Conservation (phyloP, 371 early-diverging fungal species). For the Synchytrium microbalum region DNA sequence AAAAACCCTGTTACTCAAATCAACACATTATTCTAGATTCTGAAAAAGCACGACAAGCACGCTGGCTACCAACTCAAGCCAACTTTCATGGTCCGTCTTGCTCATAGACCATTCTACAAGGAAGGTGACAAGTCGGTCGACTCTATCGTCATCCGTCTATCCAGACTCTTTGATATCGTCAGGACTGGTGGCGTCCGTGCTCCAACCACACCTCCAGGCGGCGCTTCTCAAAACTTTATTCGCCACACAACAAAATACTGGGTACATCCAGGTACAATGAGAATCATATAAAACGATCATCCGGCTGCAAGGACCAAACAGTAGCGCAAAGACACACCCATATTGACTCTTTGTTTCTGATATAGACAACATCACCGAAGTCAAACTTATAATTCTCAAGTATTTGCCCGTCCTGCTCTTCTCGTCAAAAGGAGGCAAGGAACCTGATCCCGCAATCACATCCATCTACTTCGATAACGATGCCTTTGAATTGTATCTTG, state of each 20-base stretch:
- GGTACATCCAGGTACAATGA: slow-evolving; percentile 77
- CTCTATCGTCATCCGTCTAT: slow-evolving; percentile 75
- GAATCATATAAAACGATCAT: too few species aligned
- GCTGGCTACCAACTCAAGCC: slow-evolving; percentile 76
- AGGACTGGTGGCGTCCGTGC: slow-evolving; percentile 73
- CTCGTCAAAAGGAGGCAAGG: slow-evolving; percentile 60
- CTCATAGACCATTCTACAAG: slow-evolving; percentile 81
- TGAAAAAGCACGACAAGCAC: slow-evolving; percentile 96
- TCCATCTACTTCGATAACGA: slow-evolving; percentile 96
- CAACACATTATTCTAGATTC: slow-evolving; percentile 45
- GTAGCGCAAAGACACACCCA: not conserved
- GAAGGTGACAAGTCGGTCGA: slow-evolving; percentile 69
- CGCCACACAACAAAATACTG: slow-evolving; percentile 93
- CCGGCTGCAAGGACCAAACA: too few species aligned
- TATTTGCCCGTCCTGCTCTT: slow-evolving; percentile 94
- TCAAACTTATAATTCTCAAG: slow-evolving; percentile 85
- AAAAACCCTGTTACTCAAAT: too few species aligned
- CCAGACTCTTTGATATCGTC: slow-evolving; percentile 79
- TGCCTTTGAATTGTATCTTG: slow-evolving; percentile 82
- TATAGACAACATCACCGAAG: slow-evolving; percentile 90
- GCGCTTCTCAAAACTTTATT: slow-evolving; percentile 69
- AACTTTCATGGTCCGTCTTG: slow-evolving; percentile 80
- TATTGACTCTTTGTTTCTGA: not conserved
- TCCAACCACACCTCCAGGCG: slow-evolving; percentile 43
- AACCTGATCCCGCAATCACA: slow-evolving; percentile 87